Evolutionary conservation across 2,329 filamentous ascomycete species (phyloP), one percentile per base, ranked within the genome.

Genomic region (Verticillium longisporum): DNA sequence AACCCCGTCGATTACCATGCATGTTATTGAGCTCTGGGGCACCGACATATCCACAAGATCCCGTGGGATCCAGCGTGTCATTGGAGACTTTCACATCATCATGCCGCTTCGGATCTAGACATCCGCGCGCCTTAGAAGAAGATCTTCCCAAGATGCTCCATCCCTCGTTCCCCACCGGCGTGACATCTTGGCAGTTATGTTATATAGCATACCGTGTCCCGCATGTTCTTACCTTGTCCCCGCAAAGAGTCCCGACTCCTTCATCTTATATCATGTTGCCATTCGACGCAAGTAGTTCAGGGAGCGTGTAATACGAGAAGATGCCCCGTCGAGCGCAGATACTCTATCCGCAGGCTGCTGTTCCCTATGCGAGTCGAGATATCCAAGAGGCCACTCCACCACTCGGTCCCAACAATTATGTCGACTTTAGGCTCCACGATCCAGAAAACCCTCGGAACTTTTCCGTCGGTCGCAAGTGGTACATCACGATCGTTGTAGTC

Each of bases 361-460:
- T 45, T 7, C 38, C 38, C 7, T 45, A 45, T 15, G 38, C 38
- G 7, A 45, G 38, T 15, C 15, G 38, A 45, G 38, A 45, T n/a
- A 15, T 3, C 4, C 38, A 45, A 9, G 38, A 45, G n/a, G 15
- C 38, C 5, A 45, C 38, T 45, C 38, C 38, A n/a, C 38, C 38
- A 15, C 38, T 18, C 6, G 38, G 38, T 13, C n/a, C 38, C 15
- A 41, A 41, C 38, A 41, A 41, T 6, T 41, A 79, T 59, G 70
- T 85, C 64, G 78, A 79, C 67, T 86, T 85, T 64, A 69, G 71
- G 6, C 77, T 77, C 0, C 73, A 72, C 31, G 83, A 86, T 65
- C 72, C 83, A 61, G 78, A 83, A 65, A 78, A 81, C 70, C 75
- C 81, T 56, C 65, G 78, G 65, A 77, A 82, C 71, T 83, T 80